A percentile compares a stretch with the other conserved stretches of the same genome.
Conservation (phyloP, 192 early-diverging fungal species). For the Coemansia sp. region DNA sequence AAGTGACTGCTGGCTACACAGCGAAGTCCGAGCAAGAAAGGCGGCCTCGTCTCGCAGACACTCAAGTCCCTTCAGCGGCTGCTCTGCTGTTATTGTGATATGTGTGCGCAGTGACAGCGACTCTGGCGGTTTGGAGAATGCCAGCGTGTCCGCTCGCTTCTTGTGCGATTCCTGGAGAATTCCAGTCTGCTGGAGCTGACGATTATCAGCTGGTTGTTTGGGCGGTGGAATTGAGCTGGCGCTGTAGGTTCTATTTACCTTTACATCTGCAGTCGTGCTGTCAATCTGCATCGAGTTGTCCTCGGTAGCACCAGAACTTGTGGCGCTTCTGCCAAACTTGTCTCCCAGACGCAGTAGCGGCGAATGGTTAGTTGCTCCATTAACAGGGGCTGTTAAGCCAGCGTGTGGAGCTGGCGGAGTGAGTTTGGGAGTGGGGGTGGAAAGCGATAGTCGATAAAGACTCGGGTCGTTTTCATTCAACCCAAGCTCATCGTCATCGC, state of each 20-base stretch:
- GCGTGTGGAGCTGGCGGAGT: background rate
- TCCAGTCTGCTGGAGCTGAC: background rate
- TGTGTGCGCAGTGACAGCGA: slow-evolving; percentile 51
- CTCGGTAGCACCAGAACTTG: background rate
- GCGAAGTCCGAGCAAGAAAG: slow-evolving; percentile 28
- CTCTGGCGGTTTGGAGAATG: slow-evolving; percentile 36
- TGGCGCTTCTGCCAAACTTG: background rate
- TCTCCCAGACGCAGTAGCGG: no score
- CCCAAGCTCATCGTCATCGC: slow-evolving; percentile 22
- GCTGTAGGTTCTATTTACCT: background rate
- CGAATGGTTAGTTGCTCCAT: no score
- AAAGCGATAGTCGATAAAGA: slow-evolving; percentile 22
- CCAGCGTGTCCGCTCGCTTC: background rate
- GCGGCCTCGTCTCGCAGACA: slow-evolving; percentile 13
- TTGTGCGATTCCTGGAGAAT: background rate
- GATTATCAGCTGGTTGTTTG: background rate
- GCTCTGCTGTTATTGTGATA: slow-evolving; percentile 21
- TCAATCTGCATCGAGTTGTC: slow-evolving; percentile 31
- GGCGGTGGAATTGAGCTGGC: background rate
- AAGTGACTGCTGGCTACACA: slow-evolving; percentile 10
- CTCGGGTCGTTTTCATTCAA: slow-evolving; percentile 47
- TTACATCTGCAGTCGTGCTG: background rate
- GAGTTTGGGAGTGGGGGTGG: background rate
- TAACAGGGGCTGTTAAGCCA: no score
- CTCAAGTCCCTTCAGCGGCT: slow-evolving; percentile 16